Evolutionary conservation across 352 stramenopile species (phyloP), one percentile per base, ranked within the genome.

Genomic region (Globisporangium megalacanthum): DNA sequence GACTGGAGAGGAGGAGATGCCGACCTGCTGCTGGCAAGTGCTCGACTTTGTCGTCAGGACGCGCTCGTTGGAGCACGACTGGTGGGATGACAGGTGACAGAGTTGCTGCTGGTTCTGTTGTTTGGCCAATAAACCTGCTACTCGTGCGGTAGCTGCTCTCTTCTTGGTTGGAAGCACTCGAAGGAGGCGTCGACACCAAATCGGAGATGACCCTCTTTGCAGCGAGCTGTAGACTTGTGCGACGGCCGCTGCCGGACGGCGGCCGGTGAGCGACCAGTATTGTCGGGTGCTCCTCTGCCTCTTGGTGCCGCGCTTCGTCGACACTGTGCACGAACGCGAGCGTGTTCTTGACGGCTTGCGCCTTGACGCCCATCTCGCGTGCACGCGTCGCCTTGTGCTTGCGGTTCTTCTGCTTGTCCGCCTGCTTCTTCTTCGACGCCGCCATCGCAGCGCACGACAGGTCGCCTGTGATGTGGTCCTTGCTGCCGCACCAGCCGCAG

Each of bases 401-500:
- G 39, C 54, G 47, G 41, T 69, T 47, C 54, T 88, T 83, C 20
- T 71, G 66, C 25, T 79, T 77, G 50, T 77, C 69, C 7, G 73
- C 77, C 22, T 85, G 78, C 52, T 79, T 80, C 50, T 87, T 80
- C 54, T 78, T 86, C 17, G 73, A 84, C 4, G 69, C 66, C 19
- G 70, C 49, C 29, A 89, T 66, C 6, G 59, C 65, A 5, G 68
- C 44, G 42, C 81, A 91, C 6, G 52, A 61, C 8, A 57, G 3
- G 50, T 87, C 72, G 39, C 83, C 83, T 33, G 83, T 92, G 29
- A 79, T 89, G 54, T 93, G 83, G 20, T 89, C 77, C 7, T 61
- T 52, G 37, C 77, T 89, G 33, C 83, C 83, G 47, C 83, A 93
- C 83, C 83, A 93, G 10, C 77, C 77, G 45, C 83, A 93, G 39